Conservation (phyloP, 192 early-diverging fungal genomes). For the Coemansia sp. region DNA sequence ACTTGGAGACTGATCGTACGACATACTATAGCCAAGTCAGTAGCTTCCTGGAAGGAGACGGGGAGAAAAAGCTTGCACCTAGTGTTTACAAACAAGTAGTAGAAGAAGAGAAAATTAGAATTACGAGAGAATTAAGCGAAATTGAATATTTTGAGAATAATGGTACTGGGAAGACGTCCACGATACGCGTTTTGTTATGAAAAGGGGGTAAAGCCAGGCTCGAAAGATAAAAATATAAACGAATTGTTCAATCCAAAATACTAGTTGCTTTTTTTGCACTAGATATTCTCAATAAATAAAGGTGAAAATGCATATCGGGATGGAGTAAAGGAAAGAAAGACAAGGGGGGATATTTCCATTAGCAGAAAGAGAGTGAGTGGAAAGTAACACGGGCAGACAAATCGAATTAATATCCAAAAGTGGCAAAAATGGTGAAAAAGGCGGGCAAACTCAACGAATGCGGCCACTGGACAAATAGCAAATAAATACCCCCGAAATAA, state of each 20-base stretch:
- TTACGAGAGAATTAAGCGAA: neutral
- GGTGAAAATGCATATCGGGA: neutral
- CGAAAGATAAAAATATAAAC: slow-evolving; percentile 2
- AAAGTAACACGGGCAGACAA: slow-evolving; percentile 5
- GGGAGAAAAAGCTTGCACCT: neutral
- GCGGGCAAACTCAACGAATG: neutral
- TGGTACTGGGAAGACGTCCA: neutral
- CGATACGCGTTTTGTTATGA: neutral
- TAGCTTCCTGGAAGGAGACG: neutral
- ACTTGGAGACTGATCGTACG: slow-evolving; percentile 42
- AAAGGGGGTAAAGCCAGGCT: neutral
- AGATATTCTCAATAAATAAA: neutral
- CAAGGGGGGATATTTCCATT: neutral
- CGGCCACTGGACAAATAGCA: neutral
- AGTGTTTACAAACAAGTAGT: neutral
- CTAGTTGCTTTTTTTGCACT: too few species aligned
- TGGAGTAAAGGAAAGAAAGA: neutral
- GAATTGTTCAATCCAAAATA: neutral
- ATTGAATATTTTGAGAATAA: neutral
- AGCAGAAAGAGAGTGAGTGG: slow-evolving; percentile 10
- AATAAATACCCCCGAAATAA: neutral
- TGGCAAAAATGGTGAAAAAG: neutral
- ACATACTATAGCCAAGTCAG: slow-evolving; percentile 27
- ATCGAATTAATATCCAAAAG: slow-evolving; percentile 5
- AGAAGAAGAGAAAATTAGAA: slow-evolving; percentile 4